Evolutionary conservation across 2,329 filamentous ascomycete genomes (phyloP), one percentile per base, ranked within the genome.

Genomic region (Fusarium pseudoanthophilum): DNA sequence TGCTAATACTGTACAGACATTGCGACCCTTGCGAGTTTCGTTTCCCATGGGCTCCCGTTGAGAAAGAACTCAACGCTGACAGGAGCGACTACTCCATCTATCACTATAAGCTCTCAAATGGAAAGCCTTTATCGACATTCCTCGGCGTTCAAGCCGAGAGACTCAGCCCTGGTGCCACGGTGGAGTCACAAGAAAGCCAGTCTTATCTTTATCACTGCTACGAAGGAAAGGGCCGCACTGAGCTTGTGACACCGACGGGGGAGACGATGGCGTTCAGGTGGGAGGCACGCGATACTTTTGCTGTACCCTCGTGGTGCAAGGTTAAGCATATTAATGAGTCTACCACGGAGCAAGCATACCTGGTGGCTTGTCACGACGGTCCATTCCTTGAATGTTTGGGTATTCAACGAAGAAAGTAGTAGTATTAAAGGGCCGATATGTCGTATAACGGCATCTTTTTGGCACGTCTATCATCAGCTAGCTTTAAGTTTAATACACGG

Each of bases 161-260:
- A 0, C 67, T 89, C 5, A 72, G 79, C n/a, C 79, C 82, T 0
- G 83, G 82, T 0, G 73, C 74, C 1, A 82, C 83, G 0, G 71
- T 80, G 0, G 53, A 73, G 11, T 78, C 82, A 2, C 85, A 82
- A 21, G 87, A 89, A 64, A 86, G 85, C 3, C 78, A 82, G 6
- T 89, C 87, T 0, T 85, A 83, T 56, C 82, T 89, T 8, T 89
- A 88, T 70, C 87, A 90, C 78, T 85, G 88, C 55, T 82, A 87
- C 39, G 78, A 83, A 20, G 88, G 88, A 1, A 77, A 75, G 1
- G 88, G 88, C 0, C 75, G 79, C 34, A 84, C 84, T 1, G 77
- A 79, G 0, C 79, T 89, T n/a, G 80, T 81, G 9, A 71, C 78
- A 0, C 74, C 80, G 0, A 59, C 67, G 0, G 80, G 79, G 0